These are phyloP conservation scores for Globisporangium abappressorium DNA, from an alignment of 352 stramenopile genomes.

Conservation along the genomic window DNA sequence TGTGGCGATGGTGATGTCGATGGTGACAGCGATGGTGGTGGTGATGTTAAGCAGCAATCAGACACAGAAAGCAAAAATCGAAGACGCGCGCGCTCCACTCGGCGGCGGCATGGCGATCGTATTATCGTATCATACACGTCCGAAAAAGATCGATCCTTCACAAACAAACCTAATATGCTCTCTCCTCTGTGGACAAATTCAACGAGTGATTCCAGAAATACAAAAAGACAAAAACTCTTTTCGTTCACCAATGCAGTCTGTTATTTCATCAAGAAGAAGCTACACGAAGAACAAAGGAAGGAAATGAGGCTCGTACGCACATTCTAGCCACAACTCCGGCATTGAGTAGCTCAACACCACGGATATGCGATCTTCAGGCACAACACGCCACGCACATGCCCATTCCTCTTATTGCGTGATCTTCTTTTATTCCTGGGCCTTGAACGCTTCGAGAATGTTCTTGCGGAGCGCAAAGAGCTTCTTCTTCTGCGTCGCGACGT, in stretches of 20 bases:
- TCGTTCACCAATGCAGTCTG: background rate
- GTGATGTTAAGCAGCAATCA: background rate
- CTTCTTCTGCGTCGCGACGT: constrained; percentile 85
- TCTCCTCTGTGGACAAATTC: background rate
- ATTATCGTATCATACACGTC: too few relatives aligned
- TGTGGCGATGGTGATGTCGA: background rate
- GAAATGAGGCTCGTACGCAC: too few relatives aligned
- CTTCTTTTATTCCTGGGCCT: constrained; percentile 31
- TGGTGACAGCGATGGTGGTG: background rate
- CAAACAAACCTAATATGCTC: background rate
- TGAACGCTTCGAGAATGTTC: constrained; percentile 87
- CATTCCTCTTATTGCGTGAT: background rate
- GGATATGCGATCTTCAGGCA: background rate
- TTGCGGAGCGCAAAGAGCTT: constrained; percentile 87
- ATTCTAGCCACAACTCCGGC: too few relatives aligned
- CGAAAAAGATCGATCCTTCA: background rate
- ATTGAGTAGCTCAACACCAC: background rate
- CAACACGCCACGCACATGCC: too few relatives aligned
- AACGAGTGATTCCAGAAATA: background rate
- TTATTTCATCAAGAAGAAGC: too few relatives aligned
- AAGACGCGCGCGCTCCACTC: background rate
- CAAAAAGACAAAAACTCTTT: background rate
- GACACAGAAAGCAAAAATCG: background rate
- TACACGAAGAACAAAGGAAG: too few relatives aligned
- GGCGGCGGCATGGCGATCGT: background rate